Evolutionary conservation across 2,329 filamentous ascomycete genomes (phyloP), one percentile per base, ranked within the genome.

Genomic region (Dactylonectria macrodidyma): DNA sequence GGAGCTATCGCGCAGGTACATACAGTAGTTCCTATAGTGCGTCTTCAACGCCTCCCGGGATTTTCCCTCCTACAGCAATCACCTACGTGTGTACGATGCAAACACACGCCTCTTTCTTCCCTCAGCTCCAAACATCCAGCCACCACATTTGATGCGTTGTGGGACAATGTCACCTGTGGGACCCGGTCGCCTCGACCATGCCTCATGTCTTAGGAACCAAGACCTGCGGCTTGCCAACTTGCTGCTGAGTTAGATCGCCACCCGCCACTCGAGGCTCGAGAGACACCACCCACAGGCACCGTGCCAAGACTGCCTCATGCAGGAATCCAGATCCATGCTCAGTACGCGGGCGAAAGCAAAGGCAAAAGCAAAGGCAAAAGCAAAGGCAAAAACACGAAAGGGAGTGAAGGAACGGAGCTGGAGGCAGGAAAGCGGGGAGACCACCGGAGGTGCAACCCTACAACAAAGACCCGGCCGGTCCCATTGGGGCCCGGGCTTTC

Each of bases 401-500:
- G 26, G 41, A 41, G 16, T 14, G 41, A 44, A 44, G 41, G 41
- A 44, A 44, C 14, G 16, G 41, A 44, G 34, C 24, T 62, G 60
- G 36, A 36, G 30, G 48, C 24, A 33, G 46, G 41, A 41, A 12
- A 46, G 14, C 47, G 48, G 50, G 62, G 44, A 57, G 44, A 52
- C 16, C 14, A 55, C 30, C 47, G 41, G 41, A 30, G 22, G 24
- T 61, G 57, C 63, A 60, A 65, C 44, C 50, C 62, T 41, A 54
- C 59, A 50, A 55, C 47, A 62, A 66, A 62, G 59, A 50, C 12
- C 26, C 30, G 12, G 34, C 24, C 30, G 54, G 64, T n/a, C 38
- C 59, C 19, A 47, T 61, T 58, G 52, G 55, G 52, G 38, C 9
- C 48, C 41, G 38, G 59, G 52, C 59, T 46, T 60, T 56, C 52